These are phyloP conservation scores for Trichocladium antarcticum DNA, from an alignment of 495 filamentous ascomycete genomes.

Conservation along the genomic window DNA sequence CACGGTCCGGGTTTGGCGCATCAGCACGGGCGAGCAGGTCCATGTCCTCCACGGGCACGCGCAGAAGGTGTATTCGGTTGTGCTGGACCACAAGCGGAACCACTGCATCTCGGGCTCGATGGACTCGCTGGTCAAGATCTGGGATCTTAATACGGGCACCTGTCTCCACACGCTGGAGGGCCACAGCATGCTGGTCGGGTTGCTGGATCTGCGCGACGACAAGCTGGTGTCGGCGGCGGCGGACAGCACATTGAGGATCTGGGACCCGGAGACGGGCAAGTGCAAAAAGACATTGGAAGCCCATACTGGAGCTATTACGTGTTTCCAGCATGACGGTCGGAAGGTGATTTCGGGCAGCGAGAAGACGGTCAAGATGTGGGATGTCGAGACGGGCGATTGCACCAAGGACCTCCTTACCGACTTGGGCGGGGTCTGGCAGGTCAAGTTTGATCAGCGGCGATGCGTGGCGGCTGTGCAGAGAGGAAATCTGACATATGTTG, in stretches of 20 bases:
- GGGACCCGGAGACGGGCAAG: slow-evolving; percentile 88
- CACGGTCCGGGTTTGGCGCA: slow-evolving; percentile 93
- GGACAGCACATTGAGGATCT: slow-evolving; percentile 89
- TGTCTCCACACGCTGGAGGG: slow-evolving; percentile 87
- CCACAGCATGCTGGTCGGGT: slow-evolving; percentile 83
- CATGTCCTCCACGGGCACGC: slow-evolving; percentile 81
- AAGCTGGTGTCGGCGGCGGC: slow-evolving; percentile 90
- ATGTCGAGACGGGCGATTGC: slow-evolving; percentile 82
- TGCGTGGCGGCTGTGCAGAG: slow-evolving; percentile 96
- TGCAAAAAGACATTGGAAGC: slow-evolving; percentile 84
- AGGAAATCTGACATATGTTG: slow-evolving; percentile 83
- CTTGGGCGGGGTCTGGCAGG: slow-evolving; percentile 93
- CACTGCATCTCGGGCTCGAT: slow-evolving; percentile 97
- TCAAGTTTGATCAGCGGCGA: slow-evolving; percentile 89
- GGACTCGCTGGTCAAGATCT: slow-evolving; percentile 96
- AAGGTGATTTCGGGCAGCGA: slow-evolving; percentile 97
- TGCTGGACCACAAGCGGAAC: slow-evolving; percentile 82
- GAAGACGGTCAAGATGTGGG: slow-evolving; percentile 97
- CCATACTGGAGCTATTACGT: slow-evolving; percentile 95
- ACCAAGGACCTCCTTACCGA: slow-evolving; percentile 93
- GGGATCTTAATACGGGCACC: slow-evolving; percentile 84
- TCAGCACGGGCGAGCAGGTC: slow-evolving; percentile 84
- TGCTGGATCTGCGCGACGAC: slow-evolving; percentile 78
- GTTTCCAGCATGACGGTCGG: slow-evolving; percentile 94
- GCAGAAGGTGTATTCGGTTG: slow-evolving; percentile 95